Conservation (phyloP, 2,329 filamentous ascomycete genomes). For the Mollisiaceae sp. region DNA sequence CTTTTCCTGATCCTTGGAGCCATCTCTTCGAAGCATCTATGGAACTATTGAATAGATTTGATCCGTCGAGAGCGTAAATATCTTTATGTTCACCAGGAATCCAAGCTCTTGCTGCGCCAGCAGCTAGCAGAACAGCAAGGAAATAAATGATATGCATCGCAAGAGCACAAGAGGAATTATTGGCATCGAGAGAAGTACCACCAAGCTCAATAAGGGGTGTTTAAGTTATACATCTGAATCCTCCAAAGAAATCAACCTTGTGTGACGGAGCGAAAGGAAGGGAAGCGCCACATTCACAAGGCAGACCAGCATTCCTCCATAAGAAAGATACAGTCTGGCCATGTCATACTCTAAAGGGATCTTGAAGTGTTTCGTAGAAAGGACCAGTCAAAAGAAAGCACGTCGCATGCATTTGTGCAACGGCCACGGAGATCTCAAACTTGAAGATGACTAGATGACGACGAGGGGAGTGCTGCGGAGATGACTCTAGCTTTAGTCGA, state of each 20-base stretch:
- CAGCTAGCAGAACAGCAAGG: neutral
- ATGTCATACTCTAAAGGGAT: slow-evolving; percentile 2
- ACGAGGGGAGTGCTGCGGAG: neutral
- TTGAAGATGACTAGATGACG: too few species aligned
- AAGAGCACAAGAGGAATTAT: neutral
- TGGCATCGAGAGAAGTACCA: neutral
- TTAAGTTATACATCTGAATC: neutral
- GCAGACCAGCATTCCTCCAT: neutral
- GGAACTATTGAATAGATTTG: neutral
- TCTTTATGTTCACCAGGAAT: neutral
- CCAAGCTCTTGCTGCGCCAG: slow-evolving; percentile 1
- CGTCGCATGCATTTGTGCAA: neutral
- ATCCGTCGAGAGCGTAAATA: neutral
- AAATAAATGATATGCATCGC: neutral
- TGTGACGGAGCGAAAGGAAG: neutral
- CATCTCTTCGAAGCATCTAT: slow-evolving; percentile 22
- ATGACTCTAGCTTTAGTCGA: neutral
- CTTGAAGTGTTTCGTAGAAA: neutral
- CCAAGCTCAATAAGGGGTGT: neutral
- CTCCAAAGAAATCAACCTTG: neutral
- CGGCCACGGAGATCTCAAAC: neutral
- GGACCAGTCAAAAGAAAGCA: neutral
- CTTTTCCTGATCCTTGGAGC: slow-evolving; percentile 42
- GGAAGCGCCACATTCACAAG: neutral
- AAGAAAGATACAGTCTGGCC: neutral